Evolutionary conservation across 257 asterid species (phyloP), one percentile per base, ranked within the genome.

Genomic region (Capsicum pubescens): DNA sequence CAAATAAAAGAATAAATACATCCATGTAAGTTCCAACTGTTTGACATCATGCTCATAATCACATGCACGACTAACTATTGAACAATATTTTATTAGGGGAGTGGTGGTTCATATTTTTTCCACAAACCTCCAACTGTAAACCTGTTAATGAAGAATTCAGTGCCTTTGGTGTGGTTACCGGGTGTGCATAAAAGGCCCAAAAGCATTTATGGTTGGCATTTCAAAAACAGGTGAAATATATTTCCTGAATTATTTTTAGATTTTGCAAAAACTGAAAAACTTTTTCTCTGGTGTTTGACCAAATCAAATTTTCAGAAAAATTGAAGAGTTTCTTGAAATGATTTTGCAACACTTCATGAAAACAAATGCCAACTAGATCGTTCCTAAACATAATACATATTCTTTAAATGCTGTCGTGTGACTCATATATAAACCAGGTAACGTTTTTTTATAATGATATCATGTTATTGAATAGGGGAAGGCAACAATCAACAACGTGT

Each of bases 21-120:
- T 74, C 44, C 70, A 4, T 83, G 79, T 79, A 77, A 79, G 78
- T 82, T 36, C 50, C 61, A 82, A 83, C 82, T 85, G 83, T 86
- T 50, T 66, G 36, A 12, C 46, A 82, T n/a, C 36, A 61, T 77
- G 72, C 67, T 64, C 58, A 82, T 14, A 3, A 61, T 61, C 26
- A 16, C 79, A 64, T 50, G 81, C 64, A 76, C 5, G 12, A 76
- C 16, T 8, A 48, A 26, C 48, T 26, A 52, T 12, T 21, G 63
- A 13, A 52, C 63, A 52, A 52, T 13, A 50, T 76, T 76, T 74
- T 55, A 26, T 26, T 52, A 54, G 48, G 63, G 52, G 26, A 52
- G 8, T 0, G 46, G 26, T 26, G 39, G 63, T 50, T 67, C 48
- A 50, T 15, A 57, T 15, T 87, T 56, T 64, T 26, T n/a, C 74